Conservation (phyloP, 148 eudicot species). For the Cornus kousa region DNA sequence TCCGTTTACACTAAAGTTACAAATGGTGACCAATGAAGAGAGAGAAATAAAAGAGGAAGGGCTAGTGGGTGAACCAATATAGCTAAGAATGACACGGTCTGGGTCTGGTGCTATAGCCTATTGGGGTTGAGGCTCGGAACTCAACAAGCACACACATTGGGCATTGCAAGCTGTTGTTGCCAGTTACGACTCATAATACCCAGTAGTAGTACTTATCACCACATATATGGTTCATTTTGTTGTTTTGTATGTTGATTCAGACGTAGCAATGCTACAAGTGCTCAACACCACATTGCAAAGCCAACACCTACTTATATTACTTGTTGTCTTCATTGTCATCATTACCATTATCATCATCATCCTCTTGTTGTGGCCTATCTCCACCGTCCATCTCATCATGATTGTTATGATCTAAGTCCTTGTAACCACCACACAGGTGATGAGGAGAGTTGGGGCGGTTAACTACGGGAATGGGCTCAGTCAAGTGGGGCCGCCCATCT, state of each 20-base stretch:
- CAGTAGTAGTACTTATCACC: too few species aligned
- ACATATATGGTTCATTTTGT: too few species aligned
- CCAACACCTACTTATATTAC: too few species aligned
- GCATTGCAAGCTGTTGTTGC: not conserved
- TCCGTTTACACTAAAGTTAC: not conserved
- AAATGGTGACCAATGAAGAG: not conserved
- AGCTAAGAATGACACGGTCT: not conserved
- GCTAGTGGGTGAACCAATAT: too few species aligned
- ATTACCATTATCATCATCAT: not conserved
- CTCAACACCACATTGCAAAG: too few species aligned
- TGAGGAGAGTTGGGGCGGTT: conserved; percentile 17
- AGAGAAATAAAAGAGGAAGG: not conserved
- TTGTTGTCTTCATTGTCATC: not conserved
- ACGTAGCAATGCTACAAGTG: too few species aligned
- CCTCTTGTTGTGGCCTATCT: not conserved
- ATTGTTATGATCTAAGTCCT: not conserved
- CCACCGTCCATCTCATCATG: conserved; percentile 3
- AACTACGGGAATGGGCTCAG: conserved; percentile 62
- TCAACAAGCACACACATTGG: conserved; percentile 10
- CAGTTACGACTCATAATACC: not conserved
- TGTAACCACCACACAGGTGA: not conserved
- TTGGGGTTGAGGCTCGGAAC: conserved; percentile 6
- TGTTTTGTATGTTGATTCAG: too few species aligned
- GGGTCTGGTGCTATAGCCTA: not conserved
- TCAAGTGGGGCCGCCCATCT: conserved; percentile 50